Evolutionary conservation across 441 rosid genomes (phyloP), one percentile per base, ranked within the genome.

Genomic region (Pelargonium citronellum): DNA sequence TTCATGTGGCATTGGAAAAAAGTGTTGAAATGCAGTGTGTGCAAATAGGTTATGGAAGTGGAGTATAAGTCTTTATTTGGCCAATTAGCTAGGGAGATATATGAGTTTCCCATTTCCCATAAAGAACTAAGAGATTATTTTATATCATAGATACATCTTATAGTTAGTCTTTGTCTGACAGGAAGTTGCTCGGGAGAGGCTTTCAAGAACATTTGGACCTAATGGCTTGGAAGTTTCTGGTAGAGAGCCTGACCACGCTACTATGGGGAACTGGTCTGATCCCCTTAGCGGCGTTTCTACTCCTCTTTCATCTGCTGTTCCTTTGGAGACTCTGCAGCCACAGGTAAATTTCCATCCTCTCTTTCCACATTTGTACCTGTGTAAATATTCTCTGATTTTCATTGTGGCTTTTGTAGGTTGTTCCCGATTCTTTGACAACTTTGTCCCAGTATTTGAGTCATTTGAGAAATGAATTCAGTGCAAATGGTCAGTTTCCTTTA

Each of bases 391-490:
- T 47, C 19, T 49, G 39, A 5, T 20, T 44, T 66, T 47, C 22
- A 22, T 44, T 68, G 67, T 71, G 43, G 16, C 61, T 19, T 39
- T 16, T 69, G 74, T 76, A 73, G 79, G 80, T 6, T 51, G 49
- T 78, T 75, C 78, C 76, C 62, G 81, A 75, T 78, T 76, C 79
- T 10, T 67, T 69, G 74, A 61, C 77, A 72, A 77, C 80, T 19
- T 62, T 80, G 47, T 74, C 80, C 30, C 74, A 77, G 60, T 77
- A 72, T 72, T 74, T 80, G 46, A 69, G 63, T 69, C 73, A 71
- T 80, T 77, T 80, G 72, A 74, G 80, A 74, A 73, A 77, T 55
- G 78, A 72, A 46, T 77, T 80, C 71, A 71, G 72, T 71, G 64
- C 69, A 66, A 72, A 66, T 71, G 80, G 80, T 80, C 37, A 66